Conservation (phyloP, 208 protist genomes). For the Trypanosoma platydactyli region DNA sequence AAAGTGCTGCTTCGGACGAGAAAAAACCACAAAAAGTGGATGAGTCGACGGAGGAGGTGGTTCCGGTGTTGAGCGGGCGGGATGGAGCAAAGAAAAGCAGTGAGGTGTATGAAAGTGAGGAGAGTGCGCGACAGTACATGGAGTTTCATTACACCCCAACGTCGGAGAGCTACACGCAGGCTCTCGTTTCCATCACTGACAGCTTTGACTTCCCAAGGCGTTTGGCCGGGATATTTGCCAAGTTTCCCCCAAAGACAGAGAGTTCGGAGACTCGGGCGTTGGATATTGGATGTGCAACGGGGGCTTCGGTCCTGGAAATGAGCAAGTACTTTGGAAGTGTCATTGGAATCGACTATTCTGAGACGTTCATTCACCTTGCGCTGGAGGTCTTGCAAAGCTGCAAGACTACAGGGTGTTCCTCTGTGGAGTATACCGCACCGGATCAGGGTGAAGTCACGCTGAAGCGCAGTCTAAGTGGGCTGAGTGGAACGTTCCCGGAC, state of each 20-base stretch:
- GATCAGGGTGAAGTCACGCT: slow-evolving; percentile 65
- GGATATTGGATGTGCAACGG: slow-evolving; percentile 85
- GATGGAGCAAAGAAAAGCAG: background rate
- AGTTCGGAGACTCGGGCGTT: slow-evolving; percentile 36
- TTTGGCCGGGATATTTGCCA: slow-evolving; percentile 56
- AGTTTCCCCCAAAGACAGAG: slow-evolving; percentile 23
- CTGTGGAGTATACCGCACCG: slow-evolving; percentile 51
- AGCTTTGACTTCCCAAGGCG: slow-evolving; percentile 77
- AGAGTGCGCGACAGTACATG: slow-evolving; percentile 69
- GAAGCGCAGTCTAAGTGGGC: slow-evolving; percentile 32
- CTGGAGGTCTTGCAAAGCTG: slow-evolving; percentile 34
- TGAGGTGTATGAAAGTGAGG: slow-evolving; percentile 67
- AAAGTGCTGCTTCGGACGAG: background rate
- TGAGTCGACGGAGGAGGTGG: background rate
- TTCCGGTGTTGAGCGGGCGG: no score
- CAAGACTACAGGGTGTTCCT: background rate
- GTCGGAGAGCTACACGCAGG: slow-evolving; percentile 45
- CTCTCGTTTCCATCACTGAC: slow-evolving; percentile 38
- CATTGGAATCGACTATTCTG: slow-evolving; percentile 76
- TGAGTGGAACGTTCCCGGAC: slow-evolving; percentile 35
- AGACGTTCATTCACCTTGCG: slow-evolving; percentile 69
- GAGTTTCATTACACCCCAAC: slow-evolving; percentile 84
- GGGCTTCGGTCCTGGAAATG: slow-evolving; percentile 79
- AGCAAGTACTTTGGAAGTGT: slow-evolving; percentile 78
- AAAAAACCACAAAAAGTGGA: background rate